phyloP scores from a whole-genome alignment of 139 green algal species.

The Tetraselmis striata region DNA sequence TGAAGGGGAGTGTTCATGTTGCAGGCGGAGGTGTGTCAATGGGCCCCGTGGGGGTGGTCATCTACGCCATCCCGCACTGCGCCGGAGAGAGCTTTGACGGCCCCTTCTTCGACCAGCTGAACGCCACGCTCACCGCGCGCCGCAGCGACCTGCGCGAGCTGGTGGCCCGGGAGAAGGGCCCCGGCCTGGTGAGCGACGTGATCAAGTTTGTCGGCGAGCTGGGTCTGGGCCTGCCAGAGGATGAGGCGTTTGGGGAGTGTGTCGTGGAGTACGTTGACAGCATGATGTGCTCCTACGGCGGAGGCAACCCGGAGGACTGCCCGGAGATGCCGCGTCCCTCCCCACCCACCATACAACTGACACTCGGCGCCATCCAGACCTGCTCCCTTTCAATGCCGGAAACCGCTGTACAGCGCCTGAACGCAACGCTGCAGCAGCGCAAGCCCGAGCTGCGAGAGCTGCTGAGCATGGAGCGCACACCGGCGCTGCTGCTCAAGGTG shows the following conservation, averaged over 20 bases:
- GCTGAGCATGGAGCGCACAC: no score
- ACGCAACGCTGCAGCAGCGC: neutral
- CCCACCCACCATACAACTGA: neutral
- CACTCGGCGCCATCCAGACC: neutral
- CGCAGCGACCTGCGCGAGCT: no score
- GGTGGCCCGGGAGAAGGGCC: neutral
- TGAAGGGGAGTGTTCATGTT: neutral
- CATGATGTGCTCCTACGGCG: neutral
- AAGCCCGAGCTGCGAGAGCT: no score
- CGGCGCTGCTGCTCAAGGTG: neutral
- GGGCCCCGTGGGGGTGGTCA: no score
- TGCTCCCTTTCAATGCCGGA: neutral
- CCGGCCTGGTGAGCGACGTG: neutral
- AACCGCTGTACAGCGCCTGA: neutral
- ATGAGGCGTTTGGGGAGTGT: neutral
- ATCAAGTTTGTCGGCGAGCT: neutral
- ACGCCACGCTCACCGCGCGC: no score
- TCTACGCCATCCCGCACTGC: neutral
- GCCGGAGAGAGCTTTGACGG: neutral
- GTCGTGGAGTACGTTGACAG: neutral
- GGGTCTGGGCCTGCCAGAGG: neutral
- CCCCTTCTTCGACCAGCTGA: no score
- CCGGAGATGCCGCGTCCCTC: no score
- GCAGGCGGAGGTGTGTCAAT: no score
- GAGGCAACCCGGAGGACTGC: neutral